A percentile compares a stretch with the other conserved stretches of the same genome.
Conservation (phyloP, 1,284 basidiomycete genomes). For the Cutaneotrichosporon cavernicola region DNA sequence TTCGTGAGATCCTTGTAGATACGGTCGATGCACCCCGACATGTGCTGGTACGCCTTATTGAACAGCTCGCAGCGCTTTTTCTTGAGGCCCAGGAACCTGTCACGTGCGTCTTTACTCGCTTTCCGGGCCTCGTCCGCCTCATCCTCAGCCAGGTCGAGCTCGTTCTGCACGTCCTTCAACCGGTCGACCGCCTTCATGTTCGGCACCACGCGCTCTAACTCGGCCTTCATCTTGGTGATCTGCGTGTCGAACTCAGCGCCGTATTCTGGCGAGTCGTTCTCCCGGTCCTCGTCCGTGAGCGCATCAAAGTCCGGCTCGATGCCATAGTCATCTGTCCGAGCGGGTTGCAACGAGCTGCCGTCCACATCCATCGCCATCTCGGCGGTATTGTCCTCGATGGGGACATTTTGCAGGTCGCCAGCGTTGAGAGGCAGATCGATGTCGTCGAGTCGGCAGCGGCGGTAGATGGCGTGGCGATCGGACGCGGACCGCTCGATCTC, state of each 20-base stretch:
- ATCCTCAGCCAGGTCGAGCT: constrained; percentile 58
- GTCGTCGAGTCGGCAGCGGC: constrained; percentile 90
- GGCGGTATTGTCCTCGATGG: constrained; percentile 58
- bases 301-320: constrained; percentile 83
- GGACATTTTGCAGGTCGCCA: constrained; percentile 80
- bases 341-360: constrained; percentile 70
- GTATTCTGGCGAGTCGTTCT: constrained; percentile 68
- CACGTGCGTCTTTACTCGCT: constrained; percentile 82
- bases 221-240: constrained; percentile 68
- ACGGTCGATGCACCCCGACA: constrained; percentile 86
- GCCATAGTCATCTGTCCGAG: constrained; percentile 75
- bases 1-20: constrained; percentile 99
- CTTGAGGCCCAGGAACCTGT: constrained; percentile 86
- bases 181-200: constrained; percentile 94
- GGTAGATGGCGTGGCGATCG: constrained; percentile 82
- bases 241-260: constrained; percentile 74
- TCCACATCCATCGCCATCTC: constrained; percentile 79
- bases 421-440: constrained; percentile 72
- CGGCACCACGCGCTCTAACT: constrained; percentile 92
- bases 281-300: constrained; percentile 78
- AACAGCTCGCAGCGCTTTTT: constrained; percentile 84
- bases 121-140: constrained; percentile 63
- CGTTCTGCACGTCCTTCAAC: constrained; percentile 86
- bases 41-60: constrained; percentile 95
- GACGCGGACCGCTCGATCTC: constrained; percentile 86